Percentiles rank a stretch among this genome's conserved stretches.
Evolutionary conservation across 148 eudicot species (phyloP).

Genomic region (Rheum nobile): DNA sequence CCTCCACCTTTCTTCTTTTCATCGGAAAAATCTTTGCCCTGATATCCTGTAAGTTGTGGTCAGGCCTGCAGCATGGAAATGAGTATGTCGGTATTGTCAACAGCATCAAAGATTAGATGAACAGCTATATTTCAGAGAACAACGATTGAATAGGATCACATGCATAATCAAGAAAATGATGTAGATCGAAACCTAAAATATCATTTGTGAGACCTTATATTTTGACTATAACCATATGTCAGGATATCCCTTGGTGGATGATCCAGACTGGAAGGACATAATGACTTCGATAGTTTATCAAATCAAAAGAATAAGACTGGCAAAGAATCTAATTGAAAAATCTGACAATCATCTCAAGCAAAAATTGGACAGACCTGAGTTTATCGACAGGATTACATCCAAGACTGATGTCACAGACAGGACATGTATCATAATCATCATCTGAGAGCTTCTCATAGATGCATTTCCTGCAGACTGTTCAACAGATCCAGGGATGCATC

Average conservation of each 20-base stretch:
- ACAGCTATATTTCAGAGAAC: neutral
- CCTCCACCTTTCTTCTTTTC: slow-evolving; percentile 49
- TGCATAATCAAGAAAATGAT: neutral
- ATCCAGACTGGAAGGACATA: neutral
- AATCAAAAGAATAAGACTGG: neutral
- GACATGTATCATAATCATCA: slow-evolving; percentile 71
- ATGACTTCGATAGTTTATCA: neutral
- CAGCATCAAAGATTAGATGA: neutral
- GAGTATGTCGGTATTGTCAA: neutral
- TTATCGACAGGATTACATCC: slow-evolving; percentile 75
- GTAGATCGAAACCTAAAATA: neutral
- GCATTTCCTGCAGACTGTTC: slow-evolving; percentile 83
- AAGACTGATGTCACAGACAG: slow-evolving; percentile 63
- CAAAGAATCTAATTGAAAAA: neutral
- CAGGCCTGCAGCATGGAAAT: slow-evolving; percentile 50
- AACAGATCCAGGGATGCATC: slow-evolving; percentile 3
- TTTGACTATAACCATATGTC: neutral
- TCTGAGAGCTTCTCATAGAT: slow-evolving; percentile 67
- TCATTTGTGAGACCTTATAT: neutral
- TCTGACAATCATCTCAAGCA: neutral
- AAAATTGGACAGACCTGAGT: slow-evolving; percentile 45
- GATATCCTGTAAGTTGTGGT: slow-evolving; percentile 87
- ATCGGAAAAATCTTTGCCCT: slow-evolving; percentile 75
- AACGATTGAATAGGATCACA: neutral
- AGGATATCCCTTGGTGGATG: neutral